These are phyloP conservation scores for Pichia sp. DNA, from an alignment of 1,139 yeast species.

Conservation along the genomic window DNA sequence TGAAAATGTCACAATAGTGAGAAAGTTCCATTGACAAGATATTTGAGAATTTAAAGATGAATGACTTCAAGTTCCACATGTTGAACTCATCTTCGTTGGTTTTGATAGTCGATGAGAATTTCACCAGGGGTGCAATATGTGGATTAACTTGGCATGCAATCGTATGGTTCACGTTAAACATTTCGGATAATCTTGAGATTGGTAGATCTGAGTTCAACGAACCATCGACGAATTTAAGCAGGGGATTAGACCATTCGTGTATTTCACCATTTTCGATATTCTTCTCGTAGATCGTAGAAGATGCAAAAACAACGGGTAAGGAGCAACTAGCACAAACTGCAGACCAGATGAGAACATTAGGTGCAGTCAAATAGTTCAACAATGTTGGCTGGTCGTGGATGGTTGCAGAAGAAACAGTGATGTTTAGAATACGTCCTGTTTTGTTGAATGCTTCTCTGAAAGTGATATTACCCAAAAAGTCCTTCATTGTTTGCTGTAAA, in stretches of 20 bases:
- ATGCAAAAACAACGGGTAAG: conserved; percentile 86
- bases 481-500: conserved; percentile 69
- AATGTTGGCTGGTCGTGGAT: conserved; percentile 77
- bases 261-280: conserved; percentile 66
- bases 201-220: conserved; percentile 96
- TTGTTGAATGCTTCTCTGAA: conserved; percentile 59
- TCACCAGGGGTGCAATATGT: conserved; percentile 86
- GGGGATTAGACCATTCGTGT: conserved; percentile 80
- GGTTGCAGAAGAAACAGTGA: conserved; percentile 78
- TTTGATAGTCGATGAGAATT: conserved; percentile 44
- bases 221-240: conserved; percentile 89
- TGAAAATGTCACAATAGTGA: conserved; percentile 70
- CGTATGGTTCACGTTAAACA: conserved; percentile 96
- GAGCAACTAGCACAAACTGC: conserved; percentile 98
- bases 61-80: conserved; percentile 57
- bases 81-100: conserved; percentile 24
- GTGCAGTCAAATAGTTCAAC: conserved; percentile 89
- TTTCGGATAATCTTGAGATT: conserved; percentile 81
- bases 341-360: conserved; percentile 82
- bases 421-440: conserved; percentile 56
- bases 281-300: conserved; percentile 83
- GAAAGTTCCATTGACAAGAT: conserved; percentile 68
- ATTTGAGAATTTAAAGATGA: conserved; percentile 54
- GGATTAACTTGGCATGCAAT: conserved; percentile 98
- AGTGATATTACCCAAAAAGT: conserved; percentile 86